A percentile compares a stretch with the other conserved stretches of the same genome.
Conservation (phyloP, 2,329 filamentous ascomycete genomes). For the Phyllosticta citribraziliensis region DNA sequence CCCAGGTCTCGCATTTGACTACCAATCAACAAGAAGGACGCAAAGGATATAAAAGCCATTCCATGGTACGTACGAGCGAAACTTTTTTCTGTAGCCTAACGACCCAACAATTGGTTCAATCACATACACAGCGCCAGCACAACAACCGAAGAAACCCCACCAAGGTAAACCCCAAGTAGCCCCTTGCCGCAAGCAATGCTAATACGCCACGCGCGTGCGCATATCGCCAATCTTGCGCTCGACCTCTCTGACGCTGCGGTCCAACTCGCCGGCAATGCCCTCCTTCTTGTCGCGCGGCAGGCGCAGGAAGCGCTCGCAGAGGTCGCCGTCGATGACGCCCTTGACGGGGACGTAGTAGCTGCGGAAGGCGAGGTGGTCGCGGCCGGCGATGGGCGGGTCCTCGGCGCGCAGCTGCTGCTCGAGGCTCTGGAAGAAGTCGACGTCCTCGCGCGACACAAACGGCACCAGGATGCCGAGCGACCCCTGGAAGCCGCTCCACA, state of each 20-base stretch:
- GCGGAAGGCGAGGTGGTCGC: constrained; percentile 92
- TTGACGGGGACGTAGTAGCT: constrained; percentile 96
- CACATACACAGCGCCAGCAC: too few species aligned
- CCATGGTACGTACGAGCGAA: too few species aligned
- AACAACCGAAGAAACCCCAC: too few species aligned
- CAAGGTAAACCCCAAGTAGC: too few species aligned
- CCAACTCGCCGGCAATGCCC: constrained; percentile 87
- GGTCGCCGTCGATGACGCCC: constrained; percentile 90
- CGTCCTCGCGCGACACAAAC: constrained; percentile 82
- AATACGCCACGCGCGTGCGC: constrained; percentile 15
- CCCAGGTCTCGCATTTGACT: too few species aligned
- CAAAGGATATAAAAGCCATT: too few species aligned
- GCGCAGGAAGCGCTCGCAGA: constrained; percentile 84
- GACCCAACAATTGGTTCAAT: too few species aligned
- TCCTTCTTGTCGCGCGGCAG: constrained; percentile 83
- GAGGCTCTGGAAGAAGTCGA: constrained; percentile 93
- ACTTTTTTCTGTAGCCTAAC: too few species aligned
- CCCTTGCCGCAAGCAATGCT: not conserved
- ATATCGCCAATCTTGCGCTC: constrained; percentile 71
- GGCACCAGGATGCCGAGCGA: constrained; percentile 90
- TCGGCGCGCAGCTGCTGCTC: constrained; percentile 77
- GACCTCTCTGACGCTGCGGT: constrained; percentile 83
- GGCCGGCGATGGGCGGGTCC: constrained; percentile 77
- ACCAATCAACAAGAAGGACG: too few species aligned
- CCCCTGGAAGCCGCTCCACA: constrained; percentile 92